Percentiles rank a stretch among this genome's conserved stretches.
Conservation (phyloP, 768 basidiomycete genomes). For the Amanita rubescens region DNA sequence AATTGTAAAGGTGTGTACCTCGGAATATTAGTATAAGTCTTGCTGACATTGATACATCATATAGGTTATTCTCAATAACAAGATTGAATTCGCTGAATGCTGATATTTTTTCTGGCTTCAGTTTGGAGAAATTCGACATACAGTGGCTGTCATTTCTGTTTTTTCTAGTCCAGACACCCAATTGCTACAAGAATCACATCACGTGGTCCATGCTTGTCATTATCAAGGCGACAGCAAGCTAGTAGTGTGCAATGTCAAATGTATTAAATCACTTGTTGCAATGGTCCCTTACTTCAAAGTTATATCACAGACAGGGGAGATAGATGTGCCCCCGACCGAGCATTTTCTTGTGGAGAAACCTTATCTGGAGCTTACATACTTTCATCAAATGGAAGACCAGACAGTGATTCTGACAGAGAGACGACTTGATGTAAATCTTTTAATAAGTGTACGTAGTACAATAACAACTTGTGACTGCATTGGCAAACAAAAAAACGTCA, state of each 20-base stretch:
- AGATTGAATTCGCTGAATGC: constrained; percentile 14
- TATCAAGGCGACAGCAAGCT: constrained; percentile 11
- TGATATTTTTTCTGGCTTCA: constrained; percentile 14
- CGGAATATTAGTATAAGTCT: neutral
- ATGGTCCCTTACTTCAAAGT: constrained; percentile 16
- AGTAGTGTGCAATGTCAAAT: constrained; percentile 10
- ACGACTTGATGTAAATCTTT: neutral
- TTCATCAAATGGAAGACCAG: neutral
- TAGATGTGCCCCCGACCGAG: neutral
- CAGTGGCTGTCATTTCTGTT: constrained; percentile 15
- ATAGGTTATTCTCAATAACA: neutral
- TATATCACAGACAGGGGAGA: neutral
- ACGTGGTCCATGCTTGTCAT: constrained; percentile 14
- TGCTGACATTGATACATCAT: neutral
- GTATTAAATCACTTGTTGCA: constrained; percentile 16
- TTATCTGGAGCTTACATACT: constrained; percentile 12
- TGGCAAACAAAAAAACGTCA: too few relatives aligned
- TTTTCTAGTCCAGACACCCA: constrained; percentile 15
- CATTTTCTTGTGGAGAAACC: constrained; percentile 20
- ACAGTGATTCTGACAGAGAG: neutral
- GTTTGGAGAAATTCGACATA: neutral
- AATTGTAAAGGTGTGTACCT: constrained; percentile 17
- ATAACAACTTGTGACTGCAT: too few relatives aligned
- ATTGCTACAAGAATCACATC: constrained; percentile 12
- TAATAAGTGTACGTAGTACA: too few relatives aligned